Conservation (phyloP, 306 rosid genomes). For the Quercus ilex region DNA sequence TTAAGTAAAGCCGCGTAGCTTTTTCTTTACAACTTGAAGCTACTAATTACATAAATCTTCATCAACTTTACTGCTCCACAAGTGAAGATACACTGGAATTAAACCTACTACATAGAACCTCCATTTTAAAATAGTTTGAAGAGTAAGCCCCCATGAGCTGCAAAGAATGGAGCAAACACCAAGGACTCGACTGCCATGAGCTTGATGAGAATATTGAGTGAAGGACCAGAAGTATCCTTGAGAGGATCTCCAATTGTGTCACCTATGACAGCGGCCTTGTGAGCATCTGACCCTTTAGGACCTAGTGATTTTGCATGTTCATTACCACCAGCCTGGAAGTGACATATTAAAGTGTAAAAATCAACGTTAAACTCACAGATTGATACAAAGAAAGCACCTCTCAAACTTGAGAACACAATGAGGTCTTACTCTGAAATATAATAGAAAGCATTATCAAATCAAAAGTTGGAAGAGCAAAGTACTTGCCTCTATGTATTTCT, state of each 20-base stretch:
- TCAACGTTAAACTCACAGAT: neutral
- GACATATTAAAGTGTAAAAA: neutral
- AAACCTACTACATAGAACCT: neutral
- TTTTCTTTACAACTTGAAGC: neutral
- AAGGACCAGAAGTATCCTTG: slow-evolving; percentile 65
- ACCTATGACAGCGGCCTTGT: slow-evolving; percentile 61
- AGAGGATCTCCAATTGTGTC: slow-evolving; percentile 63
- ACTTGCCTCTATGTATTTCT: slow-evolving; percentile 64
- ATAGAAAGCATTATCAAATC: neutral
- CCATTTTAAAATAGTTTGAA: slow-evolving; percentile 40
- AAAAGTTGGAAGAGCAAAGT: neutral
- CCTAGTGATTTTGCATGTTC: slow-evolving; percentile 65
- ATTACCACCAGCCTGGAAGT: slow-evolving; percentile 44
- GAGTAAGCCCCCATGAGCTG: slow-evolving; percentile 62
- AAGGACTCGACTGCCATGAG: slow-evolving; percentile 65
- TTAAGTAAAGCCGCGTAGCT: neutral
- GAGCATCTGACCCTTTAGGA: slow-evolving; percentile 62
- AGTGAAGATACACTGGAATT: neutral
- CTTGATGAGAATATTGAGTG: slow-evolving; percentile 66
- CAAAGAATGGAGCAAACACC: slow-evolving; percentile 68
- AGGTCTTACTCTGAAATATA: neutral
- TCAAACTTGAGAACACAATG: neutral
- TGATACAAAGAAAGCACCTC: neutral
- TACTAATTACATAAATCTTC: neutral
- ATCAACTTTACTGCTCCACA: neutral